Evolutionary conservation across 2,329 filamentous ascomycete species (phyloP), one percentile per base, ranked within the genome.

Genomic region (Ascochyta lentis): DNA sequence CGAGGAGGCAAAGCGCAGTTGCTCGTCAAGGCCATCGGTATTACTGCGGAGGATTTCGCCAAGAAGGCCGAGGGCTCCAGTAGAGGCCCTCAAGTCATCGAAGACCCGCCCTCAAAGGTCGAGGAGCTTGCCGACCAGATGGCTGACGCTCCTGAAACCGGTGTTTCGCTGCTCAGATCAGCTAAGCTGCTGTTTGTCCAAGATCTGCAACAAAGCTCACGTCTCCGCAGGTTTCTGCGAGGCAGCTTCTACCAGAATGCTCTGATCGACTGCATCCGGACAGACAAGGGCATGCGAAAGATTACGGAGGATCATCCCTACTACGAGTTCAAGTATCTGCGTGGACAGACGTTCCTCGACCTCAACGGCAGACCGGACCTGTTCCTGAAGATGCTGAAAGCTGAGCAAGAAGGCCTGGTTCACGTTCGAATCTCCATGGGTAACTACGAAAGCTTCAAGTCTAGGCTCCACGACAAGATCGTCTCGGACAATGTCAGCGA

Each of bases 251-350:
- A 97, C 70, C 85, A 88, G 70, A 88, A 88, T 64, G 92, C 92
- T 23, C 84, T 90, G 52, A 87, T 99, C 57, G 92, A 94, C 78
- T 96, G 93, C 74, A 86, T 86, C 59, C 88, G 95, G 51, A 99
- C 95, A 0, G 93, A 98, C 57, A 99, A 98, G 77, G 95, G 95
- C 26, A 80, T 97, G 49, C 90, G 91, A 54, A 91, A 91, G 70
- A 98, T 99, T 65, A 93, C 96, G 66, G 94, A 98, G 59, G 88
- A 95, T 23, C 93, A 98, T 69, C 92, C 92, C 0, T 98, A 96
- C 76, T 98, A 98, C 73, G 95, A 98, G 76, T 91, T 99, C 80
- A 96, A 99, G 76, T 99, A 99, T 67, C 83, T 99, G 19, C 87
- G 92, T 61, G 92, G 95, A 67, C 93, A 97, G 76, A 90, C 91